Percentiles rank a stretch among this genome's conserved stretches.
phyloP scores from a whole-genome alignment of 2,329 filamentous ascomycete genomes.

The Teratosphaeria epicoccoides region DNA sequence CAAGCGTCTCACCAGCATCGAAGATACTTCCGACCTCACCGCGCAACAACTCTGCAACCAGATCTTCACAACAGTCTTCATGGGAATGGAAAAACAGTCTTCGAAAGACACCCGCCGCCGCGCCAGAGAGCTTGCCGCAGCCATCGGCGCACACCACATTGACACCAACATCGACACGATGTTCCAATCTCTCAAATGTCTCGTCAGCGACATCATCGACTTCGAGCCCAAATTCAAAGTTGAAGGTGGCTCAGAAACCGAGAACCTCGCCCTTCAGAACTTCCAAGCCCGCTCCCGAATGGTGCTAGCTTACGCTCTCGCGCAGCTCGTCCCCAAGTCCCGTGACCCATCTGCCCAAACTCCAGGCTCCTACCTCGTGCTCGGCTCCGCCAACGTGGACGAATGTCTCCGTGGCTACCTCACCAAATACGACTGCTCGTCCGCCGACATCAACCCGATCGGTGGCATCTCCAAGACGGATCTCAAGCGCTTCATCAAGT shows the following conservation, averaged over 20 bases:
- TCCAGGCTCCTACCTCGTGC: slow-evolving; percentile 51
- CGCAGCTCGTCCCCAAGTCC: slow-evolving; percentile 51
- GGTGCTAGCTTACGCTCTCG: slow-evolving; percentile 55
- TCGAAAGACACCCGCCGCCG: slow-evolving; percentile 56
- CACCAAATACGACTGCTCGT: slow-evolving; percentile 59
- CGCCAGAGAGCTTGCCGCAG: slow-evolving; percentile 48
- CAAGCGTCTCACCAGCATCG: slow-evolving; percentile 41
- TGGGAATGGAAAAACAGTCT: slow-evolving; percentile 58
- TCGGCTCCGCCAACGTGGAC: slow-evolving; percentile 59
- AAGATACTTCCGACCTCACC: slow-evolving; percentile 37
- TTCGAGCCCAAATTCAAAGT: slow-evolving; percentile 55
- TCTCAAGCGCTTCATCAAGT: slow-evolving; percentile 61
- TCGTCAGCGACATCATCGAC: slow-evolving; percentile 48
- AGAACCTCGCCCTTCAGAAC: slow-evolving; percentile 58
- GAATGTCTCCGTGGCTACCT: slow-evolving; percentile 49
- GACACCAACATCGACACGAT: slow-evolving; percentile 64
- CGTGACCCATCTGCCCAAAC: slow-evolving; percentile 36
- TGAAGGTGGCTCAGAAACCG: slow-evolving; percentile 48
- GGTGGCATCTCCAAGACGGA: slow-evolving; percentile 57
- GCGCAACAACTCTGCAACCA: slow-evolving; percentile 50
- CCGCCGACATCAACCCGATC: slow-evolving; percentile 51
- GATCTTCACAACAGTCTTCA: slow-evolving; percentile 56
- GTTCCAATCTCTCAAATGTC: slow-evolving; percentile 48
- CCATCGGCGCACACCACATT: slow-evolving; percentile 61
- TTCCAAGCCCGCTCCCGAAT: slow-evolving; percentile 57